Evolutionary conservation across 2,329 filamentous ascomycete species (phyloP), one percentile per base, ranked within the genome.

Genomic region (Venturia asperata): DNA sequence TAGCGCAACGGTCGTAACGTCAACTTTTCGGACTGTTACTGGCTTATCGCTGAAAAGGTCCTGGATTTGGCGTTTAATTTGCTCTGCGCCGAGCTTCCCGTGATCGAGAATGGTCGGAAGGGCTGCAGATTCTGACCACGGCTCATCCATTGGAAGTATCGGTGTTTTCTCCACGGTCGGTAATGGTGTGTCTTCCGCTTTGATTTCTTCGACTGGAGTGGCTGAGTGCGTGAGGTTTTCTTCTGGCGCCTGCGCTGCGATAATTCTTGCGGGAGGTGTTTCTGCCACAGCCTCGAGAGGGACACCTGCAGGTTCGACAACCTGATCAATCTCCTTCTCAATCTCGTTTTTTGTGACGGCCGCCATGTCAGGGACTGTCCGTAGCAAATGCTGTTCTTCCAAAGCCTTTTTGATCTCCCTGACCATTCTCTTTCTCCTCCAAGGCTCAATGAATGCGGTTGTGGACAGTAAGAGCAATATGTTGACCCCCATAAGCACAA

Each of bases 401-500:
- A 90, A 74, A 1, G 86, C 86, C 70, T 84, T 82, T 68, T 83
- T 81, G 65, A 92, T 88, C 75, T 92, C 92, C 70, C 83, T 85
- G 66, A 97, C 91, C 67, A 99, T 83, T 71, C 91, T 82, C 72
- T 81, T 82, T 70, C 94, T 82, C 70, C 92, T 86, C 91, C 93
- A 97, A 4, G 94, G 94, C 81, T 99, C 93, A 67, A 96, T 88
- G 24, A 94, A 86, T 70, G 96, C 87, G 77, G 97, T 88, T 70
- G 95, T 87, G 21, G 92, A 82, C 64, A 99, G 77, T 73, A 99
- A 91, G 60, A 99, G 78, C 67, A 97, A 75, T 41, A 97, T 90
- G 74, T 99, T 99, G 72, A 97, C 85, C 30, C 93, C 93, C 94
- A 99, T 99, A 67, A 99, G 79, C 0, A 93, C 94, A 87, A 95